These are phyloP conservation scores for Moniliella sp. DNA, from an alignment of 1,284 basidiomycete genomes.

Conservation along the genomic window DNA sequence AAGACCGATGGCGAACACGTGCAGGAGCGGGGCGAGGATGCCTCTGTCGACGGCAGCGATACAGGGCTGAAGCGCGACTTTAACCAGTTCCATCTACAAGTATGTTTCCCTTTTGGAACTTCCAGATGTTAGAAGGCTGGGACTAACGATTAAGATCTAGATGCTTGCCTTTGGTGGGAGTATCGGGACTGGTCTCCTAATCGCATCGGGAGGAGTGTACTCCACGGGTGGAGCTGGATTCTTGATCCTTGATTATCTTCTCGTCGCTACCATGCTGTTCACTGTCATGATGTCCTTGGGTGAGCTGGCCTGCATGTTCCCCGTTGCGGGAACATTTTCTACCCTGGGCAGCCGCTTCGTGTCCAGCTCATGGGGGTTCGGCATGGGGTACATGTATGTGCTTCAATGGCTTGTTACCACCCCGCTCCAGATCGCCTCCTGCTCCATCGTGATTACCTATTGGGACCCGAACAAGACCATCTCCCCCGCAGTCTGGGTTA, in stretches of 20 bases:
- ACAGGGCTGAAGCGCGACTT: too few species aligned
- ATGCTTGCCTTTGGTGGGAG: slow-evolving; percentile 22
- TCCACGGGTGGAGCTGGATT: slow-evolving; percentile 18
- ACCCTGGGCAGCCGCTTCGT: slow-evolving; percentile 20
- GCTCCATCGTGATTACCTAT: slow-evolving; percentile 33
- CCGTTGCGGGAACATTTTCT: slow-evolving; percentile 21
- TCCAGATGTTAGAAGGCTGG: too few species aligned
- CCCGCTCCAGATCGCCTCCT: slow-evolving; percentile 32
- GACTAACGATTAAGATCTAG: too few species aligned
- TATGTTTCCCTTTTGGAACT: too few species aligned
- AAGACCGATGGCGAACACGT: too few species aligned
- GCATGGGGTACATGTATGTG: slow-evolving; percentile 33
- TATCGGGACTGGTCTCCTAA: slow-evolving; percentile 24
- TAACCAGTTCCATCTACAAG: too few species aligned
- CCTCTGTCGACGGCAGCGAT: too few species aligned
- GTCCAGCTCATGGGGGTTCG: slow-evolving; percentile 51
- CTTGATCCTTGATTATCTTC: slow-evolving; percentile 16
- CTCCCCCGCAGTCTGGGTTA: slow-evolving; percentile 16
- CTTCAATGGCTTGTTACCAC: slow-evolving; percentile 22
- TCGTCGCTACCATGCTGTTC: slow-evolving; percentile 18
- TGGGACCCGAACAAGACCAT: slow-evolving; percentile 20
- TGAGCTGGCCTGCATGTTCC: slow-evolving; percentile 18
- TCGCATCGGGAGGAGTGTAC: slow-evolving; percentile 16
- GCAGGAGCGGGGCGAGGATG: too few species aligned
- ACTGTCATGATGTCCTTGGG: slow-evolving; percentile 17